These are phyloP conservation scores for Aspergillus sp. DNA, from an alignment of 2,329 filamentous ascomycete species.

Conservation along the genomic window DNA sequence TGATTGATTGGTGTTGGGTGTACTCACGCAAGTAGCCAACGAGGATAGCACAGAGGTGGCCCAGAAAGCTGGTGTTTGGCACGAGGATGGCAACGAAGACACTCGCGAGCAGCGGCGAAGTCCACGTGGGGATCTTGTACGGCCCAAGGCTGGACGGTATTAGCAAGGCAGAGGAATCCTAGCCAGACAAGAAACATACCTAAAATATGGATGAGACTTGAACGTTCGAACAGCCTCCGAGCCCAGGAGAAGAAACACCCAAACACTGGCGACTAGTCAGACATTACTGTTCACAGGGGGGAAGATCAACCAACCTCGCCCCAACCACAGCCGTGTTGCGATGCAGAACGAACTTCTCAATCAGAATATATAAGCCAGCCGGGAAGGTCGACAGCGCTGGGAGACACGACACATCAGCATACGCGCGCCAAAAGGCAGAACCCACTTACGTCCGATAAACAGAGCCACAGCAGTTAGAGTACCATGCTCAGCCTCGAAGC, in stretches of 20 bases:
- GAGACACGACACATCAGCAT: constrained; percentile 3
- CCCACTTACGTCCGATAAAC: constrained; percentile 75
- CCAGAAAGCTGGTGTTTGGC: constrained; percentile 72
- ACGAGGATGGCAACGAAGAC: constrained; percentile 67
- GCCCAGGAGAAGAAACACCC: constrained; percentile 81
- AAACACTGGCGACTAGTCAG: constrained; percentile 52
- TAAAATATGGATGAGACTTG: constrained; percentile 68
- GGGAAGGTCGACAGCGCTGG: constrained; percentile 74
- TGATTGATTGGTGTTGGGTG: neutral
- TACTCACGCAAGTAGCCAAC: constrained; percentile 77
- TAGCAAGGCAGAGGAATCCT: constrained; percentile 5
- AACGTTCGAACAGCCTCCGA: constrained; percentile 81
- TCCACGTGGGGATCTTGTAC: constrained; percentile 81
- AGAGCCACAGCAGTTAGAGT: constrained; percentile 79
- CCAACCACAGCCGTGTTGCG: constrained; percentile 69
- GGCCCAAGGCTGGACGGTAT: constrained; percentile 41
- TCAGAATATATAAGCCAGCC: constrained; percentile 66
- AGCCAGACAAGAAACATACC: constrained; percentile 26
- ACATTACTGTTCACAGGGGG: constrained; percentile 1
- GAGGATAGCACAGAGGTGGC: constrained; percentile 72
- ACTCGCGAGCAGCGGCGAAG: constrained; percentile 68
- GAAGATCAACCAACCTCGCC: constrained; percentile 53
- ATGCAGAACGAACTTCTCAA: constrained; percentile 64
- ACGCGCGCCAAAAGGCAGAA: neutral
- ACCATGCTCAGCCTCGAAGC: constrained; percentile 87